These are phyloP conservation scores for Xerocomus potaroensis DNA, from an alignment of 768 basidiomycete genomes.

Conservation along the genomic window DNA sequence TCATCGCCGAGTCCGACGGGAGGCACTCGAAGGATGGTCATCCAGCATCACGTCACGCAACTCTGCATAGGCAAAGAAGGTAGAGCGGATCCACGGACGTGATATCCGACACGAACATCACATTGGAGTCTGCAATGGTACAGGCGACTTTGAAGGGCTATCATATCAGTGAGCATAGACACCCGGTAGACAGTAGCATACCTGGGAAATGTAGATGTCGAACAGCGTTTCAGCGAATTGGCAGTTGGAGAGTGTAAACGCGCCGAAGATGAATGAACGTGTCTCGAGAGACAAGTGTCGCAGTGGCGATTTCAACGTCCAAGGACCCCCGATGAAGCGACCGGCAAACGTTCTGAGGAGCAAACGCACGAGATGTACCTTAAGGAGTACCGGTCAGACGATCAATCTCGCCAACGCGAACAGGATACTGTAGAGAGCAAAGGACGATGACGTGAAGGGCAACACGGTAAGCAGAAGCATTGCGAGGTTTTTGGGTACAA, in stretches of 20 bases:
- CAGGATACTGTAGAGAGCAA: slow-evolving; percentile 36
- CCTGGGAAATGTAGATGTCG: slow-evolving; percentile 55
- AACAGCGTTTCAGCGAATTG: slow-evolving; percentile 60
- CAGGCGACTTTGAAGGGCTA: slow-evolving; percentile 48
- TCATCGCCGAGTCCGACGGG: slow-evolving; percentile 59
- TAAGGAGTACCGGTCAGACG: slow-evolving; percentile 50
- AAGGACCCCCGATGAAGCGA: slow-evolving; percentile 58
- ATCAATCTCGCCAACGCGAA: slow-evolving; percentile 47
- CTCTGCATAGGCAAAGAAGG: slow-evolving; percentile 64
- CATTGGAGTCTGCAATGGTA: slow-evolving; percentile 46
- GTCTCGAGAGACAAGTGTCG: slow-evolving; percentile 41
- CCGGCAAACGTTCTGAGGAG: slow-evolving; percentile 57
- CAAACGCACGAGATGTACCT: slow-evolving; percentile 47
- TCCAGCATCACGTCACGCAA: slow-evolving; percentile 49
- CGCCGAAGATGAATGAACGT: slow-evolving; percentile 47
- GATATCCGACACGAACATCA: slow-evolving; percentile 60
- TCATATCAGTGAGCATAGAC: background rate
- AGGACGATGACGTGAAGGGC: slow-evolving; percentile 38
- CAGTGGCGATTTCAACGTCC: slow-evolving; percentile 49
- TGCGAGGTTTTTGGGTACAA: slow-evolving; percentile 14
- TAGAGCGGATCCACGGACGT: slow-evolving; percentile 49
- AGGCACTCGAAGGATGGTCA: slow-evolving; percentile 34
- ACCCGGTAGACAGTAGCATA: slow-evolving; percentile 15
- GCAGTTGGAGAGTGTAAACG: slow-evolving; percentile 55
- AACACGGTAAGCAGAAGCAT: slow-evolving; percentile 34